These are phyloP conservation scores for Claviceps africana DNA, from an alignment of 2,329 filamentous ascomycete genomes.

Conservation along the genomic window DNA sequence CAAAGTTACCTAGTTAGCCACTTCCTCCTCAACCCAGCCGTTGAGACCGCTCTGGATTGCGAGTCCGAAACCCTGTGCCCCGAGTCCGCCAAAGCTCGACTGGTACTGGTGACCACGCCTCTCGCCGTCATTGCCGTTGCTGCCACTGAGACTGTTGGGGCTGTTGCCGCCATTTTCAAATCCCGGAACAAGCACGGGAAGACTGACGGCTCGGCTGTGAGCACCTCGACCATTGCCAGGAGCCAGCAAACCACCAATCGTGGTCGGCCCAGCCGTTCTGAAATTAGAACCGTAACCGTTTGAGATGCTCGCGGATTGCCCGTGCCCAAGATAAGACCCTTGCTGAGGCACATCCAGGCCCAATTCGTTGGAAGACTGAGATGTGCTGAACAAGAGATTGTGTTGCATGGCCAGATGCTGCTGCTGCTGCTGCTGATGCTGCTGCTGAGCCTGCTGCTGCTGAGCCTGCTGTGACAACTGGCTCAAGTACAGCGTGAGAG, in stretches of 20 bases:
- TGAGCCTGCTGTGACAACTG: conserved; percentile 63
- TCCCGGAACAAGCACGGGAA: conserved; percentile 57
- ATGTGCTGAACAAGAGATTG: conserved; percentile 65
- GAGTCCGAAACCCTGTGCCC: conserved; percentile 42
- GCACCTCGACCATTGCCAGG: conserved; percentile 49
- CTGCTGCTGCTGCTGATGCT: conserved; percentile 48
- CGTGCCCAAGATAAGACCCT: conserved; percentile 46
- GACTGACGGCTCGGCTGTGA: conserved; percentile 72
- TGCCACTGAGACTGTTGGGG: conserved; percentile 33
- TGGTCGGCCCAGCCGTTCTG: conserved; percentile 45
- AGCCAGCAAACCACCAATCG: conserved; percentile 63
- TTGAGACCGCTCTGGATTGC: conserved; percentile 51
- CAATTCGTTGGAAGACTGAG: conserved; percentile 44
- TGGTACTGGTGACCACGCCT: conserved; percentile 54
- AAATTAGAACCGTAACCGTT: conserved; percentile 46
- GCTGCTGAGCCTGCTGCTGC: conserved; percentile 46
- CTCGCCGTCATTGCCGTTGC: conserved; percentile 34
- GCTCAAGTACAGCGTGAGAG: conserved; percentile 83
- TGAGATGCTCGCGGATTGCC: conserved; percentile 51
- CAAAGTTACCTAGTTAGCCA: conserved; percentile 34
- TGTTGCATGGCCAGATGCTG: conserved; percentile 62
- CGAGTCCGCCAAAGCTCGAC: conserved; percentile 46
- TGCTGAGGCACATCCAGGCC: conserved; percentile 46
- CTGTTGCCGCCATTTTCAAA: conserved; percentile 46
- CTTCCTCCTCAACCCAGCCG: conserved; percentile 55